A percentile compares a stretch with the other conserved stretches of the same genome.
These are phyloP conservation scores for Cornus florida DNA, from an alignment of 148 eudicot species.

Conservation along the genomic window DNA sequence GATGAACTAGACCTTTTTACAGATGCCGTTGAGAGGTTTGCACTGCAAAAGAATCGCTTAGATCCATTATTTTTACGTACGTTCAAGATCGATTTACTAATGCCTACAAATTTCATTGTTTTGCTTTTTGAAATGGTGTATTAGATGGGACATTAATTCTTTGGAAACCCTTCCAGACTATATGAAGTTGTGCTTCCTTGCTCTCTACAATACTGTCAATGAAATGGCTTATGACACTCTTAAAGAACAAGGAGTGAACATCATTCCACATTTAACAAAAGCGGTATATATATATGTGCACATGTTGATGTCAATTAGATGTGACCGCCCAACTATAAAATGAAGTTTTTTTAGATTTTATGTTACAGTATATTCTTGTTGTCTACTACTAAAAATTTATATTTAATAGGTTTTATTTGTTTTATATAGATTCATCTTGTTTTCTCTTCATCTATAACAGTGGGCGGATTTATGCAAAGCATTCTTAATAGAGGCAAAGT, in stretches of 20 bases:
- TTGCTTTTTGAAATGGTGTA: too few species aligned
- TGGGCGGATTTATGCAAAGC: conserved; percentile 21
- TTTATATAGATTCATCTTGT: background rate
- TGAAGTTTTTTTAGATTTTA: background rate
- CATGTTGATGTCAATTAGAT: too few species aligned
- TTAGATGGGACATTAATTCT: conserved; percentile 22
- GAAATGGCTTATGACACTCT: conserved; percentile 26
- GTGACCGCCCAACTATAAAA: too few species aligned
- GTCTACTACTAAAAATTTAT: too few species aligned
- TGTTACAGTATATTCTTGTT: background rate
- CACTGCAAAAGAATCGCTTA: background rate
- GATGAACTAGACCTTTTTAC: conserved; percentile 37
- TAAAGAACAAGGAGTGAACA: conserved; percentile 9
- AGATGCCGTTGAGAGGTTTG: conserved; percentile 31
- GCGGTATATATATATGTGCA: background rate
- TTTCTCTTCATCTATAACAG: background rate
- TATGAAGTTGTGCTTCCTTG: conserved; percentile 32
- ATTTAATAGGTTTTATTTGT: too few species aligned
- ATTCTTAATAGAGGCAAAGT: background rate
- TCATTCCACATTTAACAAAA: conserved; percentile 18
- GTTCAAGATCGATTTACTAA: too few species aligned
- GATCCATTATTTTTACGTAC: too few species aligned
- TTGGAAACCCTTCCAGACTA: conserved; percentile 20
- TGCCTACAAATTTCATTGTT: too few species aligned
- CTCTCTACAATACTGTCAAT: conserved; percentile 25